A percentile compares a stretch with the other conserved stretches of the same genome.
phyloP scores from a whole-genome alignment of 345 rosid genomes.

The Mercurialis annua region DNA sequence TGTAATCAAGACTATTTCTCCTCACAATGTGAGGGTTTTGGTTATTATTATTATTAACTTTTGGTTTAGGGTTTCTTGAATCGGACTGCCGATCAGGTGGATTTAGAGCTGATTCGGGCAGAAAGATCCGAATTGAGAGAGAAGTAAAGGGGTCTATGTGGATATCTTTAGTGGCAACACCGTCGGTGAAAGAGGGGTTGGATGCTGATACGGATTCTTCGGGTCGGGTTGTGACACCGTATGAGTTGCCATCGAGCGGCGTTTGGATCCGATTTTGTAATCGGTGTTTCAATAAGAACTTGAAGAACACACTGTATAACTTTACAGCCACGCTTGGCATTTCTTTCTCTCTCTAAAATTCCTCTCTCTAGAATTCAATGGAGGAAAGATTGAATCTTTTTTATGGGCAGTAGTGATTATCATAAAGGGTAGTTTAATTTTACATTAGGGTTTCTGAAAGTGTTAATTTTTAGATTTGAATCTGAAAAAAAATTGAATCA shows the following conservation, averaged over 20 bases:
- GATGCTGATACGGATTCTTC: conserved; percentile 44
- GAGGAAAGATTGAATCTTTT: background rate
- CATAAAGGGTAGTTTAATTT: too few species aligned
- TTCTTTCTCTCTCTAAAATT: background rate
- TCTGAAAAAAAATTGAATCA: background rate
- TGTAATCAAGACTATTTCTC: conserved; percentile 50
- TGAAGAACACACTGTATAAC: conserved; percentile 61
- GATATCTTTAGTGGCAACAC: conserved; percentile 93
- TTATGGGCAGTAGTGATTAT: background rate
- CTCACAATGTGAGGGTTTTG: conserved; percentile 25
- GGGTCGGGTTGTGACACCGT: conserved; percentile 55
- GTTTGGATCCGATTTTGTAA: conserved; percentile 41
- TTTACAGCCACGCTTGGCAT: conserved; percentile 63
- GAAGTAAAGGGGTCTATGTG: conserved; percentile 87
- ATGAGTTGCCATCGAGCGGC: conserved; percentile 25
- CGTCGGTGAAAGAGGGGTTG: conserved; percentile 65
- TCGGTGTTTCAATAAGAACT: conserved; percentile 49
- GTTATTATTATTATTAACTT: background rate
- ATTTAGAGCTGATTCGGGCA: conserved; percentile 72
- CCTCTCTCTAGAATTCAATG: background rate
- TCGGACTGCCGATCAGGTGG: conserved; percentile 57
- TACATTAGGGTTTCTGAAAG: too few species aligned
- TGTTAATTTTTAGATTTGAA: background rate
- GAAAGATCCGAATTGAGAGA: conserved; percentile 80
- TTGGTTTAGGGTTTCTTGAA: conserved; percentile 20